Evolutionary conservation across 2,329 filamentous ascomycete genomes (phyloP).

Genomic region (Ceratocystis cubensis): DNA sequence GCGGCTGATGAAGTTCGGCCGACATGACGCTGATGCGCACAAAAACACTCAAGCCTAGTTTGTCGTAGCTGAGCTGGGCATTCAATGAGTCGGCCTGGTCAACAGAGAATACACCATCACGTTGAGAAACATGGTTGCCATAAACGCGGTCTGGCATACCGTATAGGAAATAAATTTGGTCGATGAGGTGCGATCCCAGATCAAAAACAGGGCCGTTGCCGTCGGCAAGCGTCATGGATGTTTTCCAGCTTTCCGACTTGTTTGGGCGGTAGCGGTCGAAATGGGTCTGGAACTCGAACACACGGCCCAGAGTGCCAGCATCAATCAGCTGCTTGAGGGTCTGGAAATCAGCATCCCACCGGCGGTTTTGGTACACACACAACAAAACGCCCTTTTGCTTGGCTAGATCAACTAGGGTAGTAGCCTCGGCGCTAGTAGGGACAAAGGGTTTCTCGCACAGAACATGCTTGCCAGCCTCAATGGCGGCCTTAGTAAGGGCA

Average conservation of each 20-base stretch:
- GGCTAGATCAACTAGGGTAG: constrained; percentile 46
- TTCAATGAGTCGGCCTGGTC: constrained; percentile 46
- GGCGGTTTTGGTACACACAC: constrained; percentile 63
- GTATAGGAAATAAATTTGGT: constrained; percentile 60
- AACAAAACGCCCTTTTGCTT: constrained; percentile 39
- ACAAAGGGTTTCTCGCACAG: constrained; percentile 77
- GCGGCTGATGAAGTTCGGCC: constrained; percentile 54
- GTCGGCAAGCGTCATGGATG: constrained; percentile 41
- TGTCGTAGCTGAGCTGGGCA: constrained; percentile 52
- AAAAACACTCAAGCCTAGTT: constrained; percentile 47
- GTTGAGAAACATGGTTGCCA: constrained; percentile 54
- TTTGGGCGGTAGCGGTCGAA: constrained; percentile 62
- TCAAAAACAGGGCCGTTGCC: constrained; percentile 62
- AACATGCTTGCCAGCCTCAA: constrained; percentile 63
- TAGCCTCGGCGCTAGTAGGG: constrained; percentile 55
- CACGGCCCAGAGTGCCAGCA: constrained; percentile 50
- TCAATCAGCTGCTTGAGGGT: constrained; percentile 52
- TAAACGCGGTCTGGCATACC: constrained; percentile 56
- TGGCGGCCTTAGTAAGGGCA: constrained; percentile 47
- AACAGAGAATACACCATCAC: constrained; percentile 35
- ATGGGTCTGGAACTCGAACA: constrained; percentile 67
- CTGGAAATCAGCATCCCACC: constrained; percentile 67
- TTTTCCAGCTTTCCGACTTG: constrained; percentile 52
- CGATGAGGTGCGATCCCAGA: constrained; percentile 62
- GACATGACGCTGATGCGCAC: constrained; percentile 60